Base-by-base conservation (phyloP, 345 rosid genomes). In the Atalantia buxifolia region DNA sequence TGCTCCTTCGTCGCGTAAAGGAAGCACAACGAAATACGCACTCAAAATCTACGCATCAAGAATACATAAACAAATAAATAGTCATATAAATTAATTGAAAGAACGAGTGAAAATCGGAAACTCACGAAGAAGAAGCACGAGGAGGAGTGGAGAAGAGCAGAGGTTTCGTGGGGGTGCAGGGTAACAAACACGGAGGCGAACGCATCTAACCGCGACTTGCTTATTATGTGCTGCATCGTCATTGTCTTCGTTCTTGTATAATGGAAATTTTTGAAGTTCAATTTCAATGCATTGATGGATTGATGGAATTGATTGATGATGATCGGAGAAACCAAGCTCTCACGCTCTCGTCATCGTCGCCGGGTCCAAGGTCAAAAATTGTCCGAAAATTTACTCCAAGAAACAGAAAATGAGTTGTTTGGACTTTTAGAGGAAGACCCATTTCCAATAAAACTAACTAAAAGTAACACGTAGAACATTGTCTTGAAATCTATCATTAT, bases 111-210 rank as follows among this genome's bases (percentile, higher is more conserved):
- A 60, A 60, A 25, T 57, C 25, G 9, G 57, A 57, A 81, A 72
- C 81, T 83, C 90, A 93, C 98, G 83, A 93, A 95, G 93, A 95
- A 93, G 95, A 93, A 93, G 75, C 91, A 93, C 40, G 94, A 87
- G 80, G 92, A 87, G 53, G 98, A 88, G 82, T 92, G 93, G 64
- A 93, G 84, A 79, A 93, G 77, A 35, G 93, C 81, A 57, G 95
- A 85, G 84, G 88, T 85, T 82, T 95, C 98, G 83, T 92, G 92
- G 21, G 95, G 94, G 24, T 92, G 95, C 38, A 93, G 94, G 9
- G 91, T 77, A 24, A 95, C 97, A 77, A 95, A 84, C 27, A 80
- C 19, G 24, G 97, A 95, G 71, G 92, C 78, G 71, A 92, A 38
- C 65, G 90, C 76, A 65, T 85, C 87, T 42, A 88, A 79, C 67